Evolutionary conservation across 345 rosid species (phyloP).

Genomic region (Eucalyptus pauciflora): DNA sequence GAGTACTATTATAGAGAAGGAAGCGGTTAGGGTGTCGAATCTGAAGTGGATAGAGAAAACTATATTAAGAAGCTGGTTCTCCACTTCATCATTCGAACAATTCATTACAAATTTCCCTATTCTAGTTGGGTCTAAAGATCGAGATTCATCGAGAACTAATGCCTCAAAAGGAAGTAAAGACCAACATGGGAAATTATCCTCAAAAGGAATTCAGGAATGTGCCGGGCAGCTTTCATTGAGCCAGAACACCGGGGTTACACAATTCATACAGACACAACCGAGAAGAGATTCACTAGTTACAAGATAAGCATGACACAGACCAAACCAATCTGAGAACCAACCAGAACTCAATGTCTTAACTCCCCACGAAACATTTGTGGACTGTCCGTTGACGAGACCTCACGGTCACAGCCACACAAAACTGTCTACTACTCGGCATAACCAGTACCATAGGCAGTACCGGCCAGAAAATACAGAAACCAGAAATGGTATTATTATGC

Average conservation of each 20-base stretch:
- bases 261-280: background rate
- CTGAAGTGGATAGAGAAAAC: background rate
- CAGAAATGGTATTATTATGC: background rate
- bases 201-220: background rate
- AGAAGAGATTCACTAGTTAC: background rate
- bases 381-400: background rate
- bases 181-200: background rate
- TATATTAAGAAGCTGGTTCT: background rate
- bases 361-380: background rate
- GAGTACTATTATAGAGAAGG: background rate
- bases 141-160: background rate
- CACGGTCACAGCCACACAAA: background rate
- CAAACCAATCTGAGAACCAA: background rate
- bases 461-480: background rate
- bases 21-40: background rate
- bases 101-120: background rate
- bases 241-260: background rate
- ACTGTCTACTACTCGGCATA: background rate
- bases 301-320: background rate
- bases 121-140: background rate
- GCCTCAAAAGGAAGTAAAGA: background rate
- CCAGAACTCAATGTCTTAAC: background rate
- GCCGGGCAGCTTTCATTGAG: background rate
- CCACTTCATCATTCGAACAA: background rate
- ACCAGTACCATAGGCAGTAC: background rate